Evolutionary conservation across 2,329 filamentous ascomycete species (phyloP), one percentile per base, ranked within the genome.

Genomic region (Hymenoscyphus linearis): DNA sequence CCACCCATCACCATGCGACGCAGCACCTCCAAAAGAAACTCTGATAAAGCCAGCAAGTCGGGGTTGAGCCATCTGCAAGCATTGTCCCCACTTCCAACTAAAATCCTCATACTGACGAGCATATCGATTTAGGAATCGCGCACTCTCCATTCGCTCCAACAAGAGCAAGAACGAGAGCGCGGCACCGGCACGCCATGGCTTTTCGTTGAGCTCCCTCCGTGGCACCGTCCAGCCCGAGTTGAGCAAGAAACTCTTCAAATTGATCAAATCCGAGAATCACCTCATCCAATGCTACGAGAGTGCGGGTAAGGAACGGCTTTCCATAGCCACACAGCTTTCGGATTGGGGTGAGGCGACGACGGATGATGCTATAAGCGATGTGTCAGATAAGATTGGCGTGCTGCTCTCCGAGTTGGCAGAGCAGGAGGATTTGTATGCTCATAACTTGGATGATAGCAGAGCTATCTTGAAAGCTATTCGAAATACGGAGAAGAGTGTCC

Each of bases 191-290:
- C 86, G 83, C 70, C 86, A 90, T 73, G 87, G 86, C 71, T 96
- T 98, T 79, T 89, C 87, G 62, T 89, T 98, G 79, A 86, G 85
- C 66, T 95, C 91, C 22, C 85, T 99, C 60, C 91, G 93, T 57
- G 91, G 91, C 60, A 85, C 87, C 55, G 84, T 88, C 69, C 91
- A 96, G 73, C 91, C 93, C 4, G 92, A 97, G 75, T 84, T 97
- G 31, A 92, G 90, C 70, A 91, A 90, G 76, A 90, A 88, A 74
- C 86, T 99, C 57, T 96, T 88, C 82, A 89, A 88, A 69, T 83
- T 99, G 64, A 96, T 98, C 81, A 99, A 99, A 79, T 90, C 89
- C 56, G 89, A 96, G 76, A 98, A 97, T 80, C 87, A 89, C 72
- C 87, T 93, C 37, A 92, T 98, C 70, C 81, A 83, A 56, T 89